Percentiles rank a stretch among this genome's conserved stretches.
Conservation (phyloP, 2,329 filamentous ascomycete genomes). For the Xylariaceae sp. region DNA sequence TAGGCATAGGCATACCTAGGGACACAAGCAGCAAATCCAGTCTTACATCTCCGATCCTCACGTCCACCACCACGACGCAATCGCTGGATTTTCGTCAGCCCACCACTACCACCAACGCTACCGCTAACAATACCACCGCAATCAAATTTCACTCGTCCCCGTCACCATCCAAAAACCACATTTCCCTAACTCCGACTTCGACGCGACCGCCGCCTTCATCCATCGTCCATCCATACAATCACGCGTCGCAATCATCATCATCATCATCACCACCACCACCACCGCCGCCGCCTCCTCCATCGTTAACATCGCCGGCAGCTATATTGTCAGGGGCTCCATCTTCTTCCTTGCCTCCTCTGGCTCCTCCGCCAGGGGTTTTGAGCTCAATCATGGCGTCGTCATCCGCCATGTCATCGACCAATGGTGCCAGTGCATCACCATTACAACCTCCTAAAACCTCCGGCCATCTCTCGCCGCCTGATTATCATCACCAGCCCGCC, state of each 20-base stretch:
- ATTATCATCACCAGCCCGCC: constrained; percentile 38
- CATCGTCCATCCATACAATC: constrained; percentile 31
- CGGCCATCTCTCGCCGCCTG: constrained; percentile 34
- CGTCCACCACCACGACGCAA: constrained; percentile 30
- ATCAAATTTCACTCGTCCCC: constrained; percentile 28
- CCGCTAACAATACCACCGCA: too few species aligned
- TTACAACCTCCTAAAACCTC: constrained; percentile 37
- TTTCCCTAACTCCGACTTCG: constrained; percentile 16
- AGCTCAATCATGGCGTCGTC: constrained; percentile 39
- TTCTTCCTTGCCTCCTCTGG: constrained; percentile 34
- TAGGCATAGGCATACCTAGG: constrained; percentile 12
- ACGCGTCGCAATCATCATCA: too few species aligned
- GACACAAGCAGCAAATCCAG: constrained; percentile 13
- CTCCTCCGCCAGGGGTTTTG: constrained; percentile 38
- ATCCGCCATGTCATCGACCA: constrained; percentile 34
- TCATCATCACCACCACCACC: constrained; percentile 30
- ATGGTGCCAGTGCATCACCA: constrained; percentile 39
- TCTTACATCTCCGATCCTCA: constrained; percentile 36
- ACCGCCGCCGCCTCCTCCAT: constrained; percentile 21
- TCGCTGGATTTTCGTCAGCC: constrained; percentile 40
- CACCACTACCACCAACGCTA: constrained; percentile 33
- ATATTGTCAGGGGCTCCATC: constrained; percentile 18
- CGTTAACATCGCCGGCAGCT: constrained; percentile 24
- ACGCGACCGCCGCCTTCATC: constrained; percentile 29
- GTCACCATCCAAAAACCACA: constrained; percentile 25